Evolutionary conservation across 1,139 yeast species (phyloP).

Genomic region (Blastobotrys raffinosifermentans): DNA sequence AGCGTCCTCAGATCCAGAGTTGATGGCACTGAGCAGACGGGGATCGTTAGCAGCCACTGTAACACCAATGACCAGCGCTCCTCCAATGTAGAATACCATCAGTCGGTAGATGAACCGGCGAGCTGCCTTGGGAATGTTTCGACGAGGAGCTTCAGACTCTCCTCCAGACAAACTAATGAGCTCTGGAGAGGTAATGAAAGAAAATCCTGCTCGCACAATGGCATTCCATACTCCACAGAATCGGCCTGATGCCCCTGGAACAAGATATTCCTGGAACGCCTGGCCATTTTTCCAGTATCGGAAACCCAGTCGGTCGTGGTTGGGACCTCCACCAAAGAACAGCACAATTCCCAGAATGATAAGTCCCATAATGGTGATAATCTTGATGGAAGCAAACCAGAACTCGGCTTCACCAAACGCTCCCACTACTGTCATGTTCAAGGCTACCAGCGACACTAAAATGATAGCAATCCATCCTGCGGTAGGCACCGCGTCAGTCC

Average conservation of each 20-base stretch:
- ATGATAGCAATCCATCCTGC: slow-evolving; percentile 6
- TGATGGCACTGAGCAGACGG: slow-evolving; percentile 29
- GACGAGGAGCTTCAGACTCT: slow-evolving; percentile 64
- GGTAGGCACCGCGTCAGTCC: slow-evolving; percentile 7
- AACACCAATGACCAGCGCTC: slow-evolving; percentile 50
- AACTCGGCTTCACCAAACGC: slow-evolving; percentile 76
- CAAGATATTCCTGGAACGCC: slow-evolving; percentile 43
- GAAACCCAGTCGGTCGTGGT: slow-evolving; percentile 57
- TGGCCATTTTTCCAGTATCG: slow-evolving; percentile 75
- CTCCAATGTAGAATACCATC: slow-evolving; percentile 48
- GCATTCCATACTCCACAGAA: slow-evolving; percentile 60
- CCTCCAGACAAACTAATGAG: slow-evolving; percentile 71
- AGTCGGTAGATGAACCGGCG: slow-evolving; percentile 60
- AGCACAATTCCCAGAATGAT: slow-evolving; percentile 59
- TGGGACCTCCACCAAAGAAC: slow-evolving; percentile 72
- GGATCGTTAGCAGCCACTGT: slow-evolving; percentile 52
- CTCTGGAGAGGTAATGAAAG: slow-evolving; percentile 58
- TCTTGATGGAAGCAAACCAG: slow-evolving; percentile 64
- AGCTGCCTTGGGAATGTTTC: slow-evolving; percentile 55
- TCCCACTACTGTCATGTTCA: slow-evolving; percentile 67
- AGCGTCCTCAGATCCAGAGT: slow-evolving; percentile 47
- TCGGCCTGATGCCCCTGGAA: slow-evolving; percentile 46
- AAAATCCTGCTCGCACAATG: slow-evolving; percentile 54
- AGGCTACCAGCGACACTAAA: slow-evolving; percentile 50
- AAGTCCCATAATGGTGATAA: slow-evolving; percentile 66